Evolutionary conservation across 2,329 filamentous ascomycete species (phyloP), one percentile per base, ranked within the genome.

Genomic region (Aspergillus fischeri): DNA sequence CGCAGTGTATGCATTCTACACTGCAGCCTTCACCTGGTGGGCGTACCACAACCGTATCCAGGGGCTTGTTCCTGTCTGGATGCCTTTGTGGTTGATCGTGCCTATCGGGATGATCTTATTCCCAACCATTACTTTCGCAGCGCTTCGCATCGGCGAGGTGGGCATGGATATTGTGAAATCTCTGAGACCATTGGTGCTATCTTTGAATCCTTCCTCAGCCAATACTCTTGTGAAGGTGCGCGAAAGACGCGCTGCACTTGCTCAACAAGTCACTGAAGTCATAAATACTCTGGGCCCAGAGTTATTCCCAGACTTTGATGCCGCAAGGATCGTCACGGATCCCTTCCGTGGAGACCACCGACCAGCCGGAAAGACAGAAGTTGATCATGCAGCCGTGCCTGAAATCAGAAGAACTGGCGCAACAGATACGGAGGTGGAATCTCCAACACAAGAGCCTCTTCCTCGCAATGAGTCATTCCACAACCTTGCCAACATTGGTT

Each of bases 91-190:
- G 85, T 72, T 86, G 24, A 83, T 95, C 10, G 86, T 92, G 61
- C 72, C 91, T 9, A 83, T 86, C 42, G 89, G 92, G 51, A 87
- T 90, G 78, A 81, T 91, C 50, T 78, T 95, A 63, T 96, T 96
- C 80, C 89, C 92, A 5, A 83, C 86, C 25, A 89, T 97, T 66
- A 97, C 92, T 0, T 97, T 96, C 73, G 92, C 92, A 4, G 91
- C 94, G 6, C 86, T 99, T 53, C 88, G 94, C 10, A 96, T 97
- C 64, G 94, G 94, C 49, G 94, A 99, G 77, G 88, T 96, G n/a
- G 94, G 93, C 53, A 97, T 99, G 92, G 94, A 99, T 70, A 97
- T 99, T 55, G 80, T 94, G 78, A 99, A 97, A 76, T 97, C 93
- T 0, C 83, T 99, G 17, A 86, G 91, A 9, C 94, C 94, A 5